Evolutionary conservation across 129 eudicot species (phyloP).

Genomic region (Helianthus tuberosus): DNA sequence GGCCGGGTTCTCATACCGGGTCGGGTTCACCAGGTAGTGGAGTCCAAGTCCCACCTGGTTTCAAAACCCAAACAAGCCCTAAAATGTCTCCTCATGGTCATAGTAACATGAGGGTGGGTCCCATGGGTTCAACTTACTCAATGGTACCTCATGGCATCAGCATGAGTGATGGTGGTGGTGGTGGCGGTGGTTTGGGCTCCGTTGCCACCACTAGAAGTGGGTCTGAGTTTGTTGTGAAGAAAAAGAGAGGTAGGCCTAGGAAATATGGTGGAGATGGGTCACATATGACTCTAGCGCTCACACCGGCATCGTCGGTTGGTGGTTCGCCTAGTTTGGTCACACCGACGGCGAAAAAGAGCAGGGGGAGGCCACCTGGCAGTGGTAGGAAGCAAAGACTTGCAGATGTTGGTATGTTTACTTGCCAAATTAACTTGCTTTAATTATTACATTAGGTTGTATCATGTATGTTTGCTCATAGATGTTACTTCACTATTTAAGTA

Average conservation of each 20-base stretch:
- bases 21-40: constrained; percentile 35
- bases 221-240: constrained; percentile 47
- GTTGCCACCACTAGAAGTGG: constrained; percentile 40
- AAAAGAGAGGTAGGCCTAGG: constrained; percentile 94
- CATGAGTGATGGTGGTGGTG: constrained; percentile 17
- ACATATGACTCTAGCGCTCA: constrained; percentile 52
- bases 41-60: constrained; percentile 47
- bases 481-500: constrained; percentile 9
- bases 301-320: constrained; percentile 41
- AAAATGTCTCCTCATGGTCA: constrained; percentile 52
- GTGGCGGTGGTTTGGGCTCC: constrained; percentile 23
- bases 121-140: constrained; percentile 55
- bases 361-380: constrained; percentile 90
- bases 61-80: constrained; percentile 51
- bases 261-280: constrained; percentile 83
- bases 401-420: constrained; percentile 55
- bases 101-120: constrained; percentile 41
- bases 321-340: constrained; percentile 43
- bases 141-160: constrained; percentile 45
- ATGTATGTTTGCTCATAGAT: constrained; percentile 8
- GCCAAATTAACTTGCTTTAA: constrained; percentile 6
- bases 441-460: background rate
- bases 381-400: constrained; percentile 87
- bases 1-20: too few relatives aligned
- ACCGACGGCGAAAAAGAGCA: constrained; percentile 38